Evolutionary conservation across 2,329 filamentous ascomycete genomes (phyloP), one percentile per base, ranked within the genome.

Genomic region (Fusarium odoratissimum): DNA sequence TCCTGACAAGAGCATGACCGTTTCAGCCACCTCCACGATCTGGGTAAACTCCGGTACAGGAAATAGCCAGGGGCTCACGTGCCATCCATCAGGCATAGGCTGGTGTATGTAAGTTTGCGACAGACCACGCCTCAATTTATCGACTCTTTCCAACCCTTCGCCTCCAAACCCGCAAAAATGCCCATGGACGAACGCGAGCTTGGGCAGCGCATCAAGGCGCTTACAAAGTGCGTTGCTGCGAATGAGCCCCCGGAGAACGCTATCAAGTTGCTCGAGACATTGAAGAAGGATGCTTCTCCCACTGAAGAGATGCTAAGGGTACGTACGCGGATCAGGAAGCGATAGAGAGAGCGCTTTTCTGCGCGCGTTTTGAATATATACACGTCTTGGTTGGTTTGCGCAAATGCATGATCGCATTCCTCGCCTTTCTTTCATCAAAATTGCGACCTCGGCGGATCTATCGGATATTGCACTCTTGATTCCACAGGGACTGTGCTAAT

Each of bases 221-320:
- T 98, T 79, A 90, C 89, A 76, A 97, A 97, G 84, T 93, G 94
- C 30, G 87, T 93, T 46, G 86, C 87, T 51, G 90, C 91, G 63
- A 93, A 93, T 79, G 93, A 97, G 78, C 90, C 95, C 8, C 80
- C 93, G 31, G 83, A 91, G 44, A 92, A 90, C 68, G 88, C 97
- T 56, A 85, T 97, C 61, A 86, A 88, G 58, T 87, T 98, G 69
- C 86, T 99, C 59, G 91, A 92, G 77, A 90, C 91, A 56, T 87
- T 98, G 42, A 93, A 95, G 84, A 91, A 91, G 78, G 93, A 93
- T 70, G 91, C 95, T 40, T 89, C 90, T 51, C 93, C 95, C 14
- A 96, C 93, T 6, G 96, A 99, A 83, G 94, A 98, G 76, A 89
- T 97, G 76, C 86, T 99, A 74, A 91, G 95, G 79, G 92, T 92